Evolutionary conservation across 2,329 filamentous ascomycete species (phyloP), one percentile per base, ranked within the genome.

Genomic region (Scopulariopsis brevicaulis): DNA sequence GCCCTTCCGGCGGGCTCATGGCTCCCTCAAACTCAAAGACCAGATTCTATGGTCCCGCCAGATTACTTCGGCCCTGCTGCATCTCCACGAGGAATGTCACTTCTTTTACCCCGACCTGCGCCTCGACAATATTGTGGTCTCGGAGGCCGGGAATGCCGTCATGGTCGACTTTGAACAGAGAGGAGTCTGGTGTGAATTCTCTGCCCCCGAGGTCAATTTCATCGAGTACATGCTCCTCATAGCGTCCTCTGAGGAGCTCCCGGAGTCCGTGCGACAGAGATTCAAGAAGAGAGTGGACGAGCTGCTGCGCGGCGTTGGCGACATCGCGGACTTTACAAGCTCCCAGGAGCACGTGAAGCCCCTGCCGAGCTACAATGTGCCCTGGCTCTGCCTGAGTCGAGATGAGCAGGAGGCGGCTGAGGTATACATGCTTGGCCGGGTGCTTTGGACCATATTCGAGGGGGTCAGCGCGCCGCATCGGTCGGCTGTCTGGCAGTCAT

Each of bases 91-190:
- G 53, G 69, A 71, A 15, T 73, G 74, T 12, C 65, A 64, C 40
- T 73, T 74, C 25, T 83, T 79, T 64, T 84, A 84, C 61, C 78
- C 81, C 1, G 81, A 84, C 61, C 72, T 84, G 15, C 77, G 81
- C 15, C 74, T 84, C 4, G 81, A 84, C 66, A 84, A 84, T 62
- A 71, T 84, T 37, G 76, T 84, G 3, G 67, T 83, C 15, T 77
- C 78, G 1, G 70, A 71, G 24, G 63, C 69, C 1, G 70, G 69
- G 22, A 73, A 82, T 57, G 68, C 76, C 11, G 65, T 84, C 63
- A 78, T 85, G 74, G 74, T 84, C 4, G 82, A 85, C 61, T 83
- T 85, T 63, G 82, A 85, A 67, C 81, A 84, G 66, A 75, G 82
- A 35, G 81, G 82, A 8, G 80, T 83, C 1, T 84, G 81, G 81